Percentiles rank a stretch among this genome's conserved stretches.
phyloP scores from a whole-genome alignment of 345 rosid species.

The Diplotaxis tenuifolia region DNA sequence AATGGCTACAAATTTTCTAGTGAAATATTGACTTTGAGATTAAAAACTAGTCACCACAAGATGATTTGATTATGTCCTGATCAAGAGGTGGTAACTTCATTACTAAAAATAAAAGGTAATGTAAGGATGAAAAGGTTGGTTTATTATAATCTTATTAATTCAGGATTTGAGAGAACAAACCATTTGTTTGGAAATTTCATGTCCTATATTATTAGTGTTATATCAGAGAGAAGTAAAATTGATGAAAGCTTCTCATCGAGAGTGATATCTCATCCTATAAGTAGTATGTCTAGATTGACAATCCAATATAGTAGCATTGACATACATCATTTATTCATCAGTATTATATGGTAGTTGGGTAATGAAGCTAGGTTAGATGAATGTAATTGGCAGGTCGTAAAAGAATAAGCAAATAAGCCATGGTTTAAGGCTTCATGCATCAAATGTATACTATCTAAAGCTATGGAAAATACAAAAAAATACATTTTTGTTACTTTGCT shows the following conservation, averaged over 20 bases:
- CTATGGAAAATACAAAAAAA: too few relatives aligned
- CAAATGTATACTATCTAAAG: neutral
- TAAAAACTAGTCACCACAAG: constrained; percentile 12
- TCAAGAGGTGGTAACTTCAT: constrained; percentile 9
- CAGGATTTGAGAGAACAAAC: neutral
- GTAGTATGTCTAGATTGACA: neutral
- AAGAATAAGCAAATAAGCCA: neutral
- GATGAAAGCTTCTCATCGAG: neutral
- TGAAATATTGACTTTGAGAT: neutral
- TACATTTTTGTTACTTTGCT: too few relatives aligned
- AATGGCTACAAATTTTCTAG: constrained; percentile 28
- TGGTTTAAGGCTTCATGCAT: neutral
- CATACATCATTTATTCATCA: neutral
- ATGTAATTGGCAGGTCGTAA: neutral
- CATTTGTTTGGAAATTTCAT: neutral
- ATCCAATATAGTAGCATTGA: neutral
- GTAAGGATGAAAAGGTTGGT: neutral
- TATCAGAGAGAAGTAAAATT: neutral
- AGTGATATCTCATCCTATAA: neutral
- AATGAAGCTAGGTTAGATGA: neutral
- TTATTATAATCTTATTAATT: neutral
- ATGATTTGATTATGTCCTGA: constrained; percentile 19
- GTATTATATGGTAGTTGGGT: neutral
- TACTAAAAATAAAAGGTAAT: constrained; percentile 15
- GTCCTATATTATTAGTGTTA: neutral